Evolutionary conservation across 257 asterid species (phyloP).

Genomic region (Orobanche coerulescens): DNA sequence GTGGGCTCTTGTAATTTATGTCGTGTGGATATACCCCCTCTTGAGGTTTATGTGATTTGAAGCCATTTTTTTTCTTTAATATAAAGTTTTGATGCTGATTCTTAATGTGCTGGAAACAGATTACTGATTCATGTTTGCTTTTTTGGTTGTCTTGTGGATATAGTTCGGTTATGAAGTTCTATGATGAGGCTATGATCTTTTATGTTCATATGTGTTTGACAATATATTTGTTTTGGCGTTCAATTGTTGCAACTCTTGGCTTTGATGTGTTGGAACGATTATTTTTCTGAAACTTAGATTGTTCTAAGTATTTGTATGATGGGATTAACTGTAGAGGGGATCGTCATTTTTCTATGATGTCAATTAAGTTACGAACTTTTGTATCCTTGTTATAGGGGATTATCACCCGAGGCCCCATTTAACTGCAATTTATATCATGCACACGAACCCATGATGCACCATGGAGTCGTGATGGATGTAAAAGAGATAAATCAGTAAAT

Average conservation of each 20-base stretch:
- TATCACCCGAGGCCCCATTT: too few species aligned
- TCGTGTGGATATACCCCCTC: neutral
- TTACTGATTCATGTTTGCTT: neutral
- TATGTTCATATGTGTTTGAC: neutral
- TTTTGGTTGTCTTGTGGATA: neutral
- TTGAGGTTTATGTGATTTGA: neutral
- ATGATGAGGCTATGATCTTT: neutral
- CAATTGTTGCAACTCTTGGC: neutral
- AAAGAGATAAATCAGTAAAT: too few species aligned
- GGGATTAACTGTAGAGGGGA: neutral
- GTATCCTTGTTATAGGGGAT: neutral
- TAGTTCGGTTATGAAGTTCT: neutral
- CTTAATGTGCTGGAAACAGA: conserved; percentile 6
- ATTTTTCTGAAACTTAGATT: neutral
- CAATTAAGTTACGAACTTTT: neutral
- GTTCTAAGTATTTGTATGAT: neutral
- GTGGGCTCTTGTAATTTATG: neutral
- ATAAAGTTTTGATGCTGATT: neutral
- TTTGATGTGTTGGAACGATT: neutral
- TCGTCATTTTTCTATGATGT: too few species aligned
- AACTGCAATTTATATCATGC: too few species aligned
- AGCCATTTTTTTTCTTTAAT: neutral
- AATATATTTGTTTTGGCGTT: neutral
- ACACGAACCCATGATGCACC: too few species aligned
- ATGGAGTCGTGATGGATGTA: too few species aligned